These are phyloP conservation scores for Ogataea dorogensis DNA, from an alignment of 805 yeast genomes.

Conservation along the genomic window DNA sequence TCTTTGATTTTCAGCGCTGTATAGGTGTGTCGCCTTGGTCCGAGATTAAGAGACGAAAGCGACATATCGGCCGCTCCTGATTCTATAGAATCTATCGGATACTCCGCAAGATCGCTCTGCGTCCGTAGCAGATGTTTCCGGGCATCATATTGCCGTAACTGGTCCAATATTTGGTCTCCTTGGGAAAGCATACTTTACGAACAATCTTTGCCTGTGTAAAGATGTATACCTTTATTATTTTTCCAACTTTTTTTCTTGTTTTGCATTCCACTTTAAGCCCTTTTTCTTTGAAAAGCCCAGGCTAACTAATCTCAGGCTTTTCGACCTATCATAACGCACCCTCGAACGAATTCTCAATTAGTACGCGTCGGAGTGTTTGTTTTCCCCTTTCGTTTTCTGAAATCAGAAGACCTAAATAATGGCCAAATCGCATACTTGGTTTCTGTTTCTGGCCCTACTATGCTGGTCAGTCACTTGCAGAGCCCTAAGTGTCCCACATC, in stretches of 20 bases:
- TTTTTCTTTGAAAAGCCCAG: background rate
- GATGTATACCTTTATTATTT: constrained; percentile 3
- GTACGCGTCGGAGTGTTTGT: too few relatives aligned
- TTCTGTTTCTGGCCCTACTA: constrained; percentile 4
- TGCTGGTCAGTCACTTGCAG: constrained; percentile 3
- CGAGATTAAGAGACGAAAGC: background rate
- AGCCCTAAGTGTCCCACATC: constrained; percentile 13
- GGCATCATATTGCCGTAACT: constrained; percentile 34
- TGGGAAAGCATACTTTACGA: constrained; percentile 29
- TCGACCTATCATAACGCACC: too few relatives aligned
- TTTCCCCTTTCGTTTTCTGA: too few relatives aligned
- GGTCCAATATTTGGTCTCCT: constrained; percentile 35
- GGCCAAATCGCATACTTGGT: too few relatives aligned
- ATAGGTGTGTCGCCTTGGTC: constrained; percentile 22
- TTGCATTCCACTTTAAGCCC: constrained; percentile 7
- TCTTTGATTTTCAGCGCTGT: constrained; percentile 35
- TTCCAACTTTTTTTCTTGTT: constrained; percentile 9
- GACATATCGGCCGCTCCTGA: background rate
- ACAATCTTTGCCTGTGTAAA: constrained; percentile 8
- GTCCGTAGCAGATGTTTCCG: constrained; percentile 25
- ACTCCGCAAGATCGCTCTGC: constrained; percentile 17
- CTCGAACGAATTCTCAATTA: too few relatives aligned
- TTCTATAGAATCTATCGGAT: too few relatives aligned
- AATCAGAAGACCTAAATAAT: too few relatives aligned
- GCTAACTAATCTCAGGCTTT: too few relatives aligned